These are phyloP conservation scores for Cicer cuneatum DNA, from an alignment of 306 rosid species.

Conservation along the genomic window DNA sequence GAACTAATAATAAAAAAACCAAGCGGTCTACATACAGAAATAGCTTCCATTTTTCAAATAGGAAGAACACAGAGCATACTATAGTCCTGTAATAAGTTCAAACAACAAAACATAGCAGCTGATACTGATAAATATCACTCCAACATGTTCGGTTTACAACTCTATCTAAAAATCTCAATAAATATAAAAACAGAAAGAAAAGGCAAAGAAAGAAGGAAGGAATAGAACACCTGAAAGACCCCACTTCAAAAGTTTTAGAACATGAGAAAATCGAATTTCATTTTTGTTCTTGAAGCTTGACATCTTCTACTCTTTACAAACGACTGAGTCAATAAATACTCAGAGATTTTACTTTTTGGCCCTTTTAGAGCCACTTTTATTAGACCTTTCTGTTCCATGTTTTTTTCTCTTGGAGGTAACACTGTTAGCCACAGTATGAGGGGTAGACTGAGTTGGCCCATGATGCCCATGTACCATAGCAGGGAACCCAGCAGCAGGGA, in stretches of 20 bases:
- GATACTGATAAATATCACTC: not conserved
- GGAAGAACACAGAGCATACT: constrained; percentile 7
- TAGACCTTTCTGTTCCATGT: constrained; percentile 50
- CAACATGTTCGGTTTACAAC: constrained; percentile 1
- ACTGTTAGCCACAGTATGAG: constrained; percentile 49
- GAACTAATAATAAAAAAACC: not conserved
- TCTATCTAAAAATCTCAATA: not conserved
- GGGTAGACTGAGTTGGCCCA: constrained; percentile 65
- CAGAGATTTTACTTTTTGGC: constrained; percentile 51
- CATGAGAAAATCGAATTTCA: constrained; percentile 50
- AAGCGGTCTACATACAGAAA: not conserved
- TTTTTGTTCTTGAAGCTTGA: constrained; percentile 74
- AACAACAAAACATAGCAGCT: constrained; percentile 2
- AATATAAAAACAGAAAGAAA: not conserved
- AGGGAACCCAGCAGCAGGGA: constrained; percentile 99
- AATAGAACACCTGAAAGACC: not conserved
- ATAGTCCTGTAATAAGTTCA: not conserved
- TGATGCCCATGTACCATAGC: constrained; percentile 89
- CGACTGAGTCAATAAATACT: constrained; percentile 42
- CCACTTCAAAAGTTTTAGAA: constrained; percentile 29
- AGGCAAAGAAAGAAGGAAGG: constrained; percentile 13
- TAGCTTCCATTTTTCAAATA: not conserved
- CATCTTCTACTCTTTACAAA: constrained; percentile 68
- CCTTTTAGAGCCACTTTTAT: constrained; percentile 62
- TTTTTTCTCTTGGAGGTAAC: constrained; percentile 50